phyloP scores from a whole-genome alignment of 495 filamentous ascomycete genomes.

The Penicillium antarcticum region DNA sequence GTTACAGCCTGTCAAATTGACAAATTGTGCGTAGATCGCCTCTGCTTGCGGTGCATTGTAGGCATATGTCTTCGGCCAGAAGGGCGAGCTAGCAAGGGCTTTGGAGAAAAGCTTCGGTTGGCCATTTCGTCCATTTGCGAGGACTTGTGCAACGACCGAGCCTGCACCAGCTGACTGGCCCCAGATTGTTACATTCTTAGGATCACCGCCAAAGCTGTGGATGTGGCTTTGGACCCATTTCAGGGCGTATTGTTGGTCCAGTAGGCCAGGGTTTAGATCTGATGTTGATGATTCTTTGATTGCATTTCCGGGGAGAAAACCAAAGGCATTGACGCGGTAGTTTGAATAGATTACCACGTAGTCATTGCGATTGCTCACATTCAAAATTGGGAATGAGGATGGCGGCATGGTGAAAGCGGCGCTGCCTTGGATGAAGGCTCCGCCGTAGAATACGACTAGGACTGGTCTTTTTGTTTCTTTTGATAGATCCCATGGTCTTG shows the following conservation, averaged over 20 bases:
- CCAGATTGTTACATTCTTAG: constrained; percentile 48
- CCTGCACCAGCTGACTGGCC: constrained; percentile 56
- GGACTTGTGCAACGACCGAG: constrained; percentile 52
- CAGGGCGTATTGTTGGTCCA: constrained; percentile 47
- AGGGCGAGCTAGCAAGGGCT: constrained; percentile 58
- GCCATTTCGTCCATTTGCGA: constrained; percentile 40
- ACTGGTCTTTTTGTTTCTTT: constrained; percentile 48
- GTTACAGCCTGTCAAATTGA: constrained; percentile 44
- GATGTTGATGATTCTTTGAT: constrained; percentile 43
- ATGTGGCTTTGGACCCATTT: constrained; percentile 56
- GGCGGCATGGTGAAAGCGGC: constrained; percentile 53
- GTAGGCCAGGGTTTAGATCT: constrained; percentile 49
- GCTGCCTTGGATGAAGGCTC: constrained; percentile 58
- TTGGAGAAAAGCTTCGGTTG: constrained; percentile 42
- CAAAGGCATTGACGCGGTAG: constrained; percentile 58
- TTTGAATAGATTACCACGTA: constrained; percentile 52
- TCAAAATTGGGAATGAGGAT: constrained; percentile 54
- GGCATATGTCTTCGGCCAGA: constrained; percentile 58
- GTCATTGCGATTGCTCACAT: constrained; percentile 43
- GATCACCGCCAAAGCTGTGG: constrained; percentile 48
- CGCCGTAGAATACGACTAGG: constrained; percentile 59
- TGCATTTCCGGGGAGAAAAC: constrained; percentile 52
- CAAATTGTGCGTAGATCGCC: constrained; percentile 43
- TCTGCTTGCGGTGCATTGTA: constrained; percentile 49
- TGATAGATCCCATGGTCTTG: constrained; percentile 47